A percentile compares a stretch with the other conserved stretches of the same genome.
Conservation (phyloP, 805 yeast genomes). For the Debaryomyces maramus region DNA sequence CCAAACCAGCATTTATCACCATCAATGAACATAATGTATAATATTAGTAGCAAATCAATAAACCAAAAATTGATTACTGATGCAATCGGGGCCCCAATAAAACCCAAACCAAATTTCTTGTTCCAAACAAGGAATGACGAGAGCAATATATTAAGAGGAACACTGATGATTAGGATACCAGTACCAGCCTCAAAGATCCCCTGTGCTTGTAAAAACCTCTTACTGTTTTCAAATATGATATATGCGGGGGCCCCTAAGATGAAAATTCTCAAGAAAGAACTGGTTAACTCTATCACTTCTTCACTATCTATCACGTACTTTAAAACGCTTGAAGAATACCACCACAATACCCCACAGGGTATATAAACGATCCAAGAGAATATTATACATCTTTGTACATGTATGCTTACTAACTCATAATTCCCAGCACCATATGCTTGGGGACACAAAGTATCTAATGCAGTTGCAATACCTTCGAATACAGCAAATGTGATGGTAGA, state of each 20-base stretch:
- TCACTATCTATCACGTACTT: conserved; percentile 29
- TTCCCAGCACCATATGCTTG: conserved; percentile 48
- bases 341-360: conserved; percentile 44
- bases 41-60: conserved; percentile 35
- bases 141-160: conserved; percentile 41
- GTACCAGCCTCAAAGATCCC: conserved; percentile 50
- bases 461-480: conserved; percentile 48
- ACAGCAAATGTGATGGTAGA: conserved; percentile 45
- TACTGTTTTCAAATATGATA: conserved; percentile 42
- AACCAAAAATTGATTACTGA: conserved; percentile 43
- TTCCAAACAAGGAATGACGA: conserved; percentile 47
- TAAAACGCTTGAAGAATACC: conserved; percentile 34
- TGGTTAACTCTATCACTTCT: conserved; percentile 36
- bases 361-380: conserved; percentile 35
- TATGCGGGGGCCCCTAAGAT: conserved; percentile 44
- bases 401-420: conserved; percentile 34
- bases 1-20: conserved; percentile 77
- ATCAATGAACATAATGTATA: conserved; percentile 50
- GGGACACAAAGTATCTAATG: conserved; percentile 46
- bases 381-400: conserved; percentile 39
- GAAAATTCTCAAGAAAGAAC: conserved; percentile 33
- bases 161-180: conserved; percentile 40
- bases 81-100: conserved; percentile 45
- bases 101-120: conserved; percentile 39
- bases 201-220: conserved; percentile 46